Conservation (phyloP, 306 rosid genomes). For the Prunus campanulata region DNA sequence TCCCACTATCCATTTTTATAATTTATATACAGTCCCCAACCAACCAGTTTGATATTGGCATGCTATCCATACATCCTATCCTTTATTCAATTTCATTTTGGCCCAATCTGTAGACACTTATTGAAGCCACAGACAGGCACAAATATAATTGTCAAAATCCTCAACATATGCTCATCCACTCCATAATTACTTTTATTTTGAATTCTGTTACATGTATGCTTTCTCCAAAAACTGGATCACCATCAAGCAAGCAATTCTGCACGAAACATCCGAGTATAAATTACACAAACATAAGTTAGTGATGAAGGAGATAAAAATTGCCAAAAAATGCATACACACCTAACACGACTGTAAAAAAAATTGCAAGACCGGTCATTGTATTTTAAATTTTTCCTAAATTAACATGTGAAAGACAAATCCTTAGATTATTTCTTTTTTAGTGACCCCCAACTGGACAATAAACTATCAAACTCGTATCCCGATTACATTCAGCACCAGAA, state of each 20-base stretch:
- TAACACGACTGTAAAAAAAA: too few species aligned
- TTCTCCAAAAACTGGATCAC: not conserved
- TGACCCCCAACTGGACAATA: not conserved
- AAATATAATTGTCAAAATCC: slow-evolving; percentile 9
- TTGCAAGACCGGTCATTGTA: not conserved
- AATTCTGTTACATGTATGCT: slow-evolving; percentile 1
- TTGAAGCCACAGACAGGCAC: slow-evolving; percentile 1
- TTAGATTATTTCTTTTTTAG: not conserved
- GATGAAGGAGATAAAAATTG: not conserved
- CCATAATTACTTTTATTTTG: slow-evolving; percentile 3
- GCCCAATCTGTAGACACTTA: not conserved
- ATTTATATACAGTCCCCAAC: not conserved
- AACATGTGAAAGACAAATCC: not conserved
- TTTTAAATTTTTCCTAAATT: not conserved
- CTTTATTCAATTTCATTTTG: not conserved
- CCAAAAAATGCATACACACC: not conserved
- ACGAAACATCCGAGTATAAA: not conserved
- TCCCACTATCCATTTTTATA: not conserved
- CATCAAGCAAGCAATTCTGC: slow-evolving; percentile 1
- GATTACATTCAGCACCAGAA: too few species aligned
- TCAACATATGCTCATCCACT: not conserved
- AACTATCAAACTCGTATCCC: too few species aligned
- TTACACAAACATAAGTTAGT: not conserved
- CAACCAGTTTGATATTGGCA: not conserved
- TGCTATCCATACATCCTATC: not conserved